Percentiles rank a stretch among this genome's conserved stretches.
phyloP scores from a whole-genome alignment of 768 basidiomycete genomes.

The Daedalea quercina region DNA sequence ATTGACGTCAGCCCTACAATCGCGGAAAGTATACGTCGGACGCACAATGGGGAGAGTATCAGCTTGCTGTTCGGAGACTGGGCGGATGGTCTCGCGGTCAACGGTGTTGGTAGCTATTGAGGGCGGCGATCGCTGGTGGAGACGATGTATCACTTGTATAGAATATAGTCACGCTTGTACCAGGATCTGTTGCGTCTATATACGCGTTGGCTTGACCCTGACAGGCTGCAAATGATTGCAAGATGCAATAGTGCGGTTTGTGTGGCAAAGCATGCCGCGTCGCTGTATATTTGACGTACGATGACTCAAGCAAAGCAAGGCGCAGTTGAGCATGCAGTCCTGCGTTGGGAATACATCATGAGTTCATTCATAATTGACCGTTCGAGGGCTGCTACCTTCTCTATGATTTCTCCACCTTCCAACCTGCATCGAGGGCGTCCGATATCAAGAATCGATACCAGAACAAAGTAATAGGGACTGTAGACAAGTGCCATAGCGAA shows the following conservation, averaged over 20 bases:
- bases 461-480: conserved; percentile 63
- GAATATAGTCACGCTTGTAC: no score
- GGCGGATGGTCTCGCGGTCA: conserved; percentile 38
- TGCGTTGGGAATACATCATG: no score
- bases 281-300: no score
- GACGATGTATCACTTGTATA: neutral
- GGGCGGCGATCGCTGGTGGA: neutral
- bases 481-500: conserved; percentile 87
- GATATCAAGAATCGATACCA: conserved; percentile 86
- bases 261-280: no score
- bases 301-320: no score
- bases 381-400: conserved; percentile 19
- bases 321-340: no score
- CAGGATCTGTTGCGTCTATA: no score
- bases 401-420: conserved; percentile 40
- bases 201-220: no score
- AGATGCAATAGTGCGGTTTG: no score
- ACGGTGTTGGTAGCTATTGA: conserved; percentile 17
- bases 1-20: conserved; percentile 90
- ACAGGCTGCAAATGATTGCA: no score
- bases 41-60: conserved; percentile 92
- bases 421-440: conserved; percentile 66
- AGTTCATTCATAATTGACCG: no score
- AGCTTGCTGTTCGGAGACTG: conserved; percentile 83
- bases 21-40: conserved; percentile 92